A percentile compares a stretch with the other conserved stretches of the same genome.
phyloP scores from a whole-genome alignment of 805 yeast species.

The Yamadazyma olivae region DNA sequence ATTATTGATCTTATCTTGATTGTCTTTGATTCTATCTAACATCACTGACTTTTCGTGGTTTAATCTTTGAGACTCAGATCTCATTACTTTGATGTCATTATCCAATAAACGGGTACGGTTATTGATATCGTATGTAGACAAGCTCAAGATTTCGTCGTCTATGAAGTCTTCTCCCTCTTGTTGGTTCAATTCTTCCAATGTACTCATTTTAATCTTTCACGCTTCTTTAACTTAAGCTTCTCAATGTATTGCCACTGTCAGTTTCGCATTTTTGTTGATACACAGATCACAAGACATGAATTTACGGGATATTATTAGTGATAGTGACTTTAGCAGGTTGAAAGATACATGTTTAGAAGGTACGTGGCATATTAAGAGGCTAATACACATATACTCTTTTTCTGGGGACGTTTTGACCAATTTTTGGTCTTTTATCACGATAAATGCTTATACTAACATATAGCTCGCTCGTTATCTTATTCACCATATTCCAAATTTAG shows the following conservation, averaged over 20 bases:
- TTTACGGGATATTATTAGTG: too few relatives aligned
- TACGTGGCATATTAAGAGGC: too few relatives aligned
- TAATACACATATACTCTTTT: too few relatives aligned
- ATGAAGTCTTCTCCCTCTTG: slow-evolving; percentile 59
- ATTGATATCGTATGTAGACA: slow-evolving; percentile 77
- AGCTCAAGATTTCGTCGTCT: slow-evolving; percentile 76
- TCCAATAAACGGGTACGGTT: slow-evolving; percentile 86
- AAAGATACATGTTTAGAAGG: too few relatives aligned
- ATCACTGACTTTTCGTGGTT: slow-evolving; percentile 90
- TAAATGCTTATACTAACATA: slow-evolving; percentile 22
- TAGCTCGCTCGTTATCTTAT: slow-evolving; percentile 54
- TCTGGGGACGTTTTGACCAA: too few relatives aligned
- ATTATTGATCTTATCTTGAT: slow-evolving; percentile 92
- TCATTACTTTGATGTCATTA: slow-evolving; percentile 92
- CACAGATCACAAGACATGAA: too few relatives aligned
- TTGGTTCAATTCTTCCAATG: slow-evolving; percentile 76
- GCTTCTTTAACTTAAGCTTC: background rate
- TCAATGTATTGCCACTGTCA: slow-evolving; percentile 5
- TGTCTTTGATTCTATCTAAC: slow-evolving; percentile 91
- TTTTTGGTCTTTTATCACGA: too few relatives aligned
- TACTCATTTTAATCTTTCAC: too few relatives aligned
- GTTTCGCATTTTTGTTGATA: too few relatives aligned
- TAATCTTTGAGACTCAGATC: slow-evolving; percentile 85
- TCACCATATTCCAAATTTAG: slow-evolving; percentile 69
- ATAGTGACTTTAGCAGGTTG: too few relatives aligned